Conservation (phyloP, 179 eudicot species). For the Actinidia chinensis region DNA sequence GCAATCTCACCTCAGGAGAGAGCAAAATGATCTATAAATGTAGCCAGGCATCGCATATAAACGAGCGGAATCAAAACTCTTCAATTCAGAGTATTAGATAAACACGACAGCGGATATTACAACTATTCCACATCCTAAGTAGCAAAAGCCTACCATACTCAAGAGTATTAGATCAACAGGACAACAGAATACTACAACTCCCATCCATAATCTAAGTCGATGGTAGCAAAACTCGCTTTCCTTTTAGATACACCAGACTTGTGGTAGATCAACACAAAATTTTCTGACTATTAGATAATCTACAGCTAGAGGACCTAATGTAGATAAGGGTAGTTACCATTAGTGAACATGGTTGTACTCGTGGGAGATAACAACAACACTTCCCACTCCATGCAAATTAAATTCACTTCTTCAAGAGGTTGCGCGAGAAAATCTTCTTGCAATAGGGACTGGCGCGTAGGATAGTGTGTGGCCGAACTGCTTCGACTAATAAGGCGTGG, state of each 20-base stretch:
- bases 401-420: constrained; percentile 51
- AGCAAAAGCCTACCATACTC: background rate
- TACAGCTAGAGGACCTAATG: background rate
- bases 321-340: constrained; percentile 1
- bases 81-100: background rate
- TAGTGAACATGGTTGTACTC: constrained; percentile 8
- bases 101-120: too few relatives aligned
- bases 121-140: too few relatives aligned
- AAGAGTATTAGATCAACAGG: constrained; percentile 5
- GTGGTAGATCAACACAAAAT: background rate
- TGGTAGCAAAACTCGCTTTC: constrained; percentile 16
- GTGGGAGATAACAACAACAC: constrained; percentile 6
- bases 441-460: constrained; percentile 64
- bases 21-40: background rate
- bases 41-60: background rate
- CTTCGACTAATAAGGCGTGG: constrained; percentile 42
- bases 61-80: background rate
- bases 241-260: background rate
- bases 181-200: constrained; percentile 21
- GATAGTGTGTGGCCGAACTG: constrained; percentile 46
- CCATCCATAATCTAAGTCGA: background rate
- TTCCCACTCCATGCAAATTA: background rate
- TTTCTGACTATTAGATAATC: constrained; percentile 1
- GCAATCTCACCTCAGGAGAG: background rate
- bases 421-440: constrained; percentile 65